Conservation (phyloP, 2,329 filamentous ascomycete genomes). For the Chaetomiaceae sp. region DNA sequence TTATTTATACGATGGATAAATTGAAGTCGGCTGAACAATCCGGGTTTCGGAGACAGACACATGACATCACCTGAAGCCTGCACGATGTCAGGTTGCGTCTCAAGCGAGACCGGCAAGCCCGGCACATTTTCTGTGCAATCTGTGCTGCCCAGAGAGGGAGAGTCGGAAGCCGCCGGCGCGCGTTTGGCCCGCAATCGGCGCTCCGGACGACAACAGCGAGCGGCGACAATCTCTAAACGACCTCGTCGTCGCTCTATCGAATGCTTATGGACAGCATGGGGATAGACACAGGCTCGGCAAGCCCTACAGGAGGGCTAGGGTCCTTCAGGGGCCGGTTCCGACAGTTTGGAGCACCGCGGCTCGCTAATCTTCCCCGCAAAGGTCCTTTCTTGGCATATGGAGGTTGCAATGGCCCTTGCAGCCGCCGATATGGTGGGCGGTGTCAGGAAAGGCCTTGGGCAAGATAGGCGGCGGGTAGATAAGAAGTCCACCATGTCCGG, state of each 20-base stretch:
- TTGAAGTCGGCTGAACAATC: conserved; percentile 15
- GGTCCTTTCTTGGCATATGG: conserved; percentile 20
- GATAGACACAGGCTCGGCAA: not conserved
- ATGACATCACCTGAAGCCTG: conserved; percentile 19
- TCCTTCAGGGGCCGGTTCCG: conserved; percentile 14
- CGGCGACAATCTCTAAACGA: not conserved
- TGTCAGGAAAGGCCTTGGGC: conserved; percentile 3
- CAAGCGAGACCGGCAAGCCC: conserved; percentile 1
- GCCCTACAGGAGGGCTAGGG: not conserved
- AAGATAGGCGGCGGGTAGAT: not conserved
- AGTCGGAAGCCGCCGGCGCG: not conserved
- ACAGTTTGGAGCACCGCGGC: conserved; percentile 16
- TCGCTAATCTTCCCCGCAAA: conserved; percentile 25
- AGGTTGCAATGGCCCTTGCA: conserved; percentile 21
- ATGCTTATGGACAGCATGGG: not conserved
- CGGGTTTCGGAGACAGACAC: conserved; percentile 9
- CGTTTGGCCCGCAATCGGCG: not conserved
- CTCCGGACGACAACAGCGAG: not conserved
- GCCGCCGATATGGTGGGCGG: conserved; percentile 7
- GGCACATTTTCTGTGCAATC: not conserved
- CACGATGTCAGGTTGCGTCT: not conserved
- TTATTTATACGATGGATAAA: conserved; percentile 13
- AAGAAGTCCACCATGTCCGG: conserved; percentile 1
- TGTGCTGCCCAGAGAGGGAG: not conserved
- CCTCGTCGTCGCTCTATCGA: not conserved